Conservation (phyloP, 1,139 yeast species). For the Barnettozyma hawaiiensis region DNA sequence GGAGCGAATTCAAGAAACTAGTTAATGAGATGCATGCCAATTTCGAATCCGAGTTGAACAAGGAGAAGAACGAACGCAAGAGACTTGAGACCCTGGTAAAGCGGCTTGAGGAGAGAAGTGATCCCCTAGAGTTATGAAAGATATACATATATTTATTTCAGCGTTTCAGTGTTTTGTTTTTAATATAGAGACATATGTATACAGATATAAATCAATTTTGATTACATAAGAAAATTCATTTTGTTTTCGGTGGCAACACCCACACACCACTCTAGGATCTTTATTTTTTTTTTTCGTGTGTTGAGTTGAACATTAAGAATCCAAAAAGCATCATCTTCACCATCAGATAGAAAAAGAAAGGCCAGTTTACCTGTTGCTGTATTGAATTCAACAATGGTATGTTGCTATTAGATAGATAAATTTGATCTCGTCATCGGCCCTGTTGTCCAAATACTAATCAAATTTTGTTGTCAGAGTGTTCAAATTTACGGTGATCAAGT, state of each 20-base stretch:
- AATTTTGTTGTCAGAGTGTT: constrained; percentile 37
- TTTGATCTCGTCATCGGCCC: no score
- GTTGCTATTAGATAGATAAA: constrained; percentile 1
- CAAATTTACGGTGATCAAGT: constrained; percentile 97
- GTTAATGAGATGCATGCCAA: constrained; percentile 58
- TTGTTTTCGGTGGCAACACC: constrained; percentile 1
- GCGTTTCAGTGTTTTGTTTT: no score
- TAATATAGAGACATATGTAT: no score
- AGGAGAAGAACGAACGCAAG: constrained; percentile 50
- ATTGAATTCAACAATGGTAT: constrained; percentile 10
- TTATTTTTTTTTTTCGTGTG: not conserved
- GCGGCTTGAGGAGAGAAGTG: constrained; percentile 26
- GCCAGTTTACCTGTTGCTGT: no score
- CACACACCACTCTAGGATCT: not conserved
- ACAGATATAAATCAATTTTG: no score
- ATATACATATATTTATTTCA: no score
- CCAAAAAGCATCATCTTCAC: not conserved
- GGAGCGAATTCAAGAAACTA: constrained; percentile 67
- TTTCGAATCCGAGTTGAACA: constrained; percentile 52
- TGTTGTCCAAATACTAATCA: no score
- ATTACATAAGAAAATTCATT: no score
- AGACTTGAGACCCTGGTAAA: constrained; percentile 41
- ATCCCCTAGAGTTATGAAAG: constrained; percentile 11
- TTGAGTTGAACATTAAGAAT: not conserved
- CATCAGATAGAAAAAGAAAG: no score